Conservation (phyloP, 768 basidiomycete genomes). For the Saitozyma sp. region DNA sequence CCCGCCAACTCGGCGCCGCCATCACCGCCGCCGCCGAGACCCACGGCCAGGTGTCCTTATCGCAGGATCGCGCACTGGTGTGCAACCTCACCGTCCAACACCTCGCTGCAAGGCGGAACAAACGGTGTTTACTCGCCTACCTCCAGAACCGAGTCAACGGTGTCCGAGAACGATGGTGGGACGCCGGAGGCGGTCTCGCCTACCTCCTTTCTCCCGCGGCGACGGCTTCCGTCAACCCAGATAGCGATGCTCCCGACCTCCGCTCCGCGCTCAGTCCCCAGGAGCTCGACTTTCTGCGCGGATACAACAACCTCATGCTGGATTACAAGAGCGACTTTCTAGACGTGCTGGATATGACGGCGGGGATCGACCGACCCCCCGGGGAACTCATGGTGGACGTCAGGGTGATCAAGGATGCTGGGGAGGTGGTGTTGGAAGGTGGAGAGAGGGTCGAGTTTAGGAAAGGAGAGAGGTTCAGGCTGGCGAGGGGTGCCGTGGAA, state of each 20-base stretch:
- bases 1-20: slow-evolving; percentile 67
- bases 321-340: slow-evolving; percentile 81
- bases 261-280: slow-evolving; percentile 48
- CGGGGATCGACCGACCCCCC: slow-evolving; percentile 74
- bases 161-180: slow-evolving; percentile 86
- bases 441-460: slow-evolving; percentile 78
- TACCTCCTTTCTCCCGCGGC: slow-evolving; percentile 61
- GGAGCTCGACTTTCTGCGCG: slow-evolving; percentile 74
- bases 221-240: slow-evolving; percentile 15
- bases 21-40: slow-evolving; percentile 49
- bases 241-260: slow-evolving; percentile 37
- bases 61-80: slow-evolving; percentile 58
- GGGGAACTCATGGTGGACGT: slow-evolving; percentile 87
- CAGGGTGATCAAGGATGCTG: slow-evolving; percentile 81
- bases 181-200: slow-evolving; percentile 73
- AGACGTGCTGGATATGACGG: slow-evolving; percentile 76
- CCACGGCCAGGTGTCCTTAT: slow-evolving; percentile 50
- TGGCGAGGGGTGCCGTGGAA: slow-evolving; percentile 84
- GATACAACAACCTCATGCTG: slow-evolving; percentile 77
- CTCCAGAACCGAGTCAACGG: slow-evolving; percentile 81
- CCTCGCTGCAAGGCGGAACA: slow-evolving; percentile 86
- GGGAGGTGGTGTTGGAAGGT: slow-evolving; percentile 85
- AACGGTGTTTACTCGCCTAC: slow-evolving; percentile 92
- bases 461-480: slow-evolving; percentile 85
- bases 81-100: slow-evolving; percentile 77